Conservation (phyloP, 306 rosid species). For the Lupinus albus region DNA sequence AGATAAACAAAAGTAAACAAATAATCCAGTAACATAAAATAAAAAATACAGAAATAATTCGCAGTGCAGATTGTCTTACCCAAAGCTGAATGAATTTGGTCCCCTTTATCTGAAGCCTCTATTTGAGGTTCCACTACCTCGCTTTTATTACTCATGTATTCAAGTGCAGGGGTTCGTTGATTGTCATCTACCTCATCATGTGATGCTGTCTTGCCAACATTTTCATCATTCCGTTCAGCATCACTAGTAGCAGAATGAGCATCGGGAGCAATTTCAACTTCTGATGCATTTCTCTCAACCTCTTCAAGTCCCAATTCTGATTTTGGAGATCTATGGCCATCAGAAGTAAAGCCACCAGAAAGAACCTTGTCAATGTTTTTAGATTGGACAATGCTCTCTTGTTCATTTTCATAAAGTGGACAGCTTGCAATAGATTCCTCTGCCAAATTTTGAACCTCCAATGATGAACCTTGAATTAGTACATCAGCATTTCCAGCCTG, state of each 20-base stretch:
- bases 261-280: constrained; percentile 37
- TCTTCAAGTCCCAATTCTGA: constrained; percentile 41
- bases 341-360: constrained; percentile 38
- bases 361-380: constrained; percentile 40
- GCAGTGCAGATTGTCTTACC: constrained; percentile 41
- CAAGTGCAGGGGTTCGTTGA: constrained; percentile 38
- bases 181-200: constrained; percentile 41
- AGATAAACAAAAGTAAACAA: constrained; percentile 36
- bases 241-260: constrained; percentile 42
- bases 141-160: constrained; percentile 41
- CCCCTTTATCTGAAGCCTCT: constrained; percentile 46
- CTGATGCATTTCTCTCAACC: constrained; percentile 44
- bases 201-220: constrained; percentile 35
- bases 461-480: constrained; percentile 37
- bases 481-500: constrained; percentile 43
- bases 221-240: constrained; percentile 43
- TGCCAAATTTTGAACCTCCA: constrained; percentile 40
- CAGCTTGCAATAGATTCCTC: constrained; percentile 38
- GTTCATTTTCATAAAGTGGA: constrained; percentile 43
- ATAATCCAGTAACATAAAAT: constrained; percentile 25
- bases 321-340: constrained; percentile 39
- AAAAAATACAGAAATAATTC: constrained; percentile 28
- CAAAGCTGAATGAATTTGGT: constrained; percentile 46
- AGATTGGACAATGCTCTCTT: constrained; percentile 35
- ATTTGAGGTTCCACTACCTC: constrained; percentile 47